These are phyloP conservation scores for Larix sibirica DNA, from an alignment of 83 land plant genomes.

Conservation along the genomic window DNA sequence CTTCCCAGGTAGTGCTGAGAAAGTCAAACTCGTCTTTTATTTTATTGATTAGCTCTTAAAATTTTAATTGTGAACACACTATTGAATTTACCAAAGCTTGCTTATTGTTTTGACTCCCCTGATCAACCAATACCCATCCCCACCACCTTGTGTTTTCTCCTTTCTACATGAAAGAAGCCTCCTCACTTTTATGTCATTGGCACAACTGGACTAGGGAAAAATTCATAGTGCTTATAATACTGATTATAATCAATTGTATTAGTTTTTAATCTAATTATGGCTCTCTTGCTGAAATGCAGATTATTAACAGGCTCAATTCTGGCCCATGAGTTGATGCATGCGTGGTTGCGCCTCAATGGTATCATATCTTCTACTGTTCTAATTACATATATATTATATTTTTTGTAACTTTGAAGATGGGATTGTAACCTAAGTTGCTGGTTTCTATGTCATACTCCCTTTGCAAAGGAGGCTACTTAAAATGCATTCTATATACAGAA, in stretches of 20 bases:
- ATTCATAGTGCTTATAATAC: background rate
- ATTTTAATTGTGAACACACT: background rate
- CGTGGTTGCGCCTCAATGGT: constrained; percentile 96
- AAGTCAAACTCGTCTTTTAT: background rate
- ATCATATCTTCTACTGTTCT: background rate
- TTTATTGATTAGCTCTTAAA: background rate
- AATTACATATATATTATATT: background rate
- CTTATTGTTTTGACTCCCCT: background rate
- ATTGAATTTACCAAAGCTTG: constrained; percentile 2
- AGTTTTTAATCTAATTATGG: background rate
- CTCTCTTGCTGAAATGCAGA: constrained; percentile 40
- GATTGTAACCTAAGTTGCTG: no score
- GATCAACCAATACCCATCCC: background rate
- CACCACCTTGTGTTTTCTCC: background rate
- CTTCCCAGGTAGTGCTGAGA: constrained; percentile 71
- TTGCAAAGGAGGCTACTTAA: background rate
- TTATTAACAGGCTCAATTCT: constrained; percentile 91
- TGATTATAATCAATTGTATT: background rate
- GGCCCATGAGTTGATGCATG: constrained; percentile 98
- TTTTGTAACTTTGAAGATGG: background rate
- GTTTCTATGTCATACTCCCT: background rate
- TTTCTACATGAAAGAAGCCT: background rate
- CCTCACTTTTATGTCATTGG: background rate
- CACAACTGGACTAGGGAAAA: background rate
- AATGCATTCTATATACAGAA: background rate